Evolutionary conservation across 805 yeast genomes (phyloP).

Genomic region (Yamadazyma paraphyllophila): DNA sequence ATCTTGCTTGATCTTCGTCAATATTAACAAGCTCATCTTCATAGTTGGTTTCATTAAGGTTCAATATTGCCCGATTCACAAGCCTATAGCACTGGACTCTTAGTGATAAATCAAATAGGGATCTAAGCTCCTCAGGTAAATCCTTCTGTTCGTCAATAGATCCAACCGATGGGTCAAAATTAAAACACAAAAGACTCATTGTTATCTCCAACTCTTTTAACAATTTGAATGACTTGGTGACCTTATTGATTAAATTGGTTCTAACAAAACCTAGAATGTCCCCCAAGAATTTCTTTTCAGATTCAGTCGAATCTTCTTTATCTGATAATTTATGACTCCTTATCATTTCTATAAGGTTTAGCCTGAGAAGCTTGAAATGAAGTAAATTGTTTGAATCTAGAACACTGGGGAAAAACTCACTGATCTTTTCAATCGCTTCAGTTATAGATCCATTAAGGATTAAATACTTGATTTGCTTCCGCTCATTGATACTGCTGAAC

Average conservation of each 20-base stretch:
- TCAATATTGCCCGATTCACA: constrained; percentile 66
- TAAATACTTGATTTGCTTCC: constrained; percentile 52
- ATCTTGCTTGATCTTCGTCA: constrained; percentile 16
- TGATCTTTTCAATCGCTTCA: constrained; percentile 54
- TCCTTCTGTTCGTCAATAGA: constrained; percentile 36
- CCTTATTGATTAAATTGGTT: constrained; percentile 59
- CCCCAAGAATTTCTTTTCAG: constrained; percentile 49
- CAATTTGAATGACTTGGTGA: constrained; percentile 54
- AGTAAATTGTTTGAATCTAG: constrained; percentile 61
- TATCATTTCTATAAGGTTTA: constrained; percentile 80
- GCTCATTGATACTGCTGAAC: constrained; percentile 49
- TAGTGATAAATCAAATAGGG: constrained; percentile 56
- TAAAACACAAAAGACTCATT: constrained; percentile 72
- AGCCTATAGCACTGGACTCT: constrained; percentile 65
- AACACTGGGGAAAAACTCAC: constrained; percentile 59
- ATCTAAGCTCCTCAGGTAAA: constrained; percentile 54
- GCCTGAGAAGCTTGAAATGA: constrained; percentile 69
- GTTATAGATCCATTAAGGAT: constrained; percentile 62
- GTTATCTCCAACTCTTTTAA: constrained; percentile 75
- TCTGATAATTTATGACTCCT: constrained; percentile 40
- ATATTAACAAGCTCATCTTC: constrained; percentile 22
- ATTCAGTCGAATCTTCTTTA: constrained; percentile 12
- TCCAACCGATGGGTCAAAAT: constrained; percentile 31
- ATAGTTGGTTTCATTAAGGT: constrained; percentile 21
- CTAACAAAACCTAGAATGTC: constrained; percentile 58